Percentiles rank a stretch among this genome's conserved stretches.
phyloP scores from a whole-genome alignment of 345 rosid genomes.

The Limnanthes douglasii region DNA sequence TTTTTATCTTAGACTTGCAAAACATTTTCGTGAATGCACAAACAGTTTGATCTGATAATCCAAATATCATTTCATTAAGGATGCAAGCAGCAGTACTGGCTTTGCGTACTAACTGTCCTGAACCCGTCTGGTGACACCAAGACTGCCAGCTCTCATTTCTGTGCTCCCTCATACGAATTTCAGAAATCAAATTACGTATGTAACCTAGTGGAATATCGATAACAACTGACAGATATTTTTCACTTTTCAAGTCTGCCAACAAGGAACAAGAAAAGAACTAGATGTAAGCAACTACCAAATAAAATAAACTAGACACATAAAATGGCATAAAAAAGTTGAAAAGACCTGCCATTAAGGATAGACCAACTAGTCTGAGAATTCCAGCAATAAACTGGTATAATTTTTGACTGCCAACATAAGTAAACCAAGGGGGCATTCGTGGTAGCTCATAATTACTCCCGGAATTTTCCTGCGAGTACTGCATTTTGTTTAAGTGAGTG shows the following conservation, averaged over 20 bases:
- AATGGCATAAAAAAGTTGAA: conserved; percentile 16
- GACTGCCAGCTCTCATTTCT: conserved; percentile 59
- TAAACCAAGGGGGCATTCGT: conserved; percentile 80
- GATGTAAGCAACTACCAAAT: conserved; percentile 12
- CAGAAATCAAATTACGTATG: conserved; percentile 51
- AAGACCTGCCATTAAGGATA: conserved; percentile 77
- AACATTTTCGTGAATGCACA: conserved; percentile 35
- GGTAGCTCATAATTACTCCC: conserved; percentile 41
- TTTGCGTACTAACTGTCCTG: conserved; percentile 68
- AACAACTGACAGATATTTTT: conserved; percentile 49
- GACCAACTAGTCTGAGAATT: conserved; percentile 77
- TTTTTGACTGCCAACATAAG: conserved; percentile 52
- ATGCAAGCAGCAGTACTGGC: conserved; percentile 75
- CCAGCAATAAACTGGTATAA: conserved; percentile 63
- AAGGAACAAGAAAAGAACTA: conserved; percentile 11
- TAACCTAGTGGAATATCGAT: conserved; percentile 61
- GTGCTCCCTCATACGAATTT: conserved; percentile 48
- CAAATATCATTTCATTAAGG: conserved; percentile 81
- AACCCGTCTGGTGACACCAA: conserved; percentile 69
- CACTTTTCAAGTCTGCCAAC: conserved; percentile 39
- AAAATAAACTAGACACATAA: conserved; percentile 5
- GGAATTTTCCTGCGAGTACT: conserved; percentile 10
- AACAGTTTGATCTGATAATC: conserved; percentile 53
- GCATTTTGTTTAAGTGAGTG: conserved; percentile 14
- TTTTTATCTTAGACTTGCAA: conserved; percentile 24